Base-by-base conservation (phyloP, 2,329 filamentous ascomycete genomes). In the Fusarium keratoplasticum region DNA sequence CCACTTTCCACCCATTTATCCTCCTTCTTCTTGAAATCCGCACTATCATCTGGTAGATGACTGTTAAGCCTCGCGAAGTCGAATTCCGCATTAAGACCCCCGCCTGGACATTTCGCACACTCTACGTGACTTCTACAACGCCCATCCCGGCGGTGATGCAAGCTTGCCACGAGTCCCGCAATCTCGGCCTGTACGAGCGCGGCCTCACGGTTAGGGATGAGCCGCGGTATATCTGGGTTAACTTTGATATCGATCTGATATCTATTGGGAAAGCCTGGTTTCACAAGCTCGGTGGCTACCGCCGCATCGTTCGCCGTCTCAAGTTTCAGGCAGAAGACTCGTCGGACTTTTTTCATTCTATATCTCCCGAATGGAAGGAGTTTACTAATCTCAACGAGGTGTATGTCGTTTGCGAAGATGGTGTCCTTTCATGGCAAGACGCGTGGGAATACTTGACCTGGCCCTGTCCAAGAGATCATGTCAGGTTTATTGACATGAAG, bases 1-100 rank as follows among this genome's bases (percentile, higher is more conserved):
- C 61, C 11, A 69, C 62, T 16, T 71, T 71, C 60, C 66, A 69
- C 54, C 44, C 58, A 20, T 71, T 71, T 31, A 9, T 61, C 5
- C 66, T 40, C 11, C 69, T 71, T 40, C 69, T 61, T 22, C 60
- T 50, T 20, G 67, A 72, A 50, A 13, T 40, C 10, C 38, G 38
- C 38, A 40, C 5, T 11, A 40, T 40, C 9, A 20, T 40, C 5
- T 40, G 38, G 38, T 9, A 40, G 4, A 58, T 65, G 64, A 55
- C 60, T 9, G 38, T 62, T 8, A 59, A 67, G 16, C 59, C 63
- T 35, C 67, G 70, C 11, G 33, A 52, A n/a, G 27, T 70, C 27
- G 59, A 72, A 7, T 18, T 72, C 33, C 67, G 42, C 31, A 52
- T 59, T 31, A 59, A 58, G 6, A 58, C 18, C 9, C 18, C 38